phyloP scores from a whole-genome alignment of 2,329 filamentous ascomycete species.

The Orbilia quercus region DNA sequence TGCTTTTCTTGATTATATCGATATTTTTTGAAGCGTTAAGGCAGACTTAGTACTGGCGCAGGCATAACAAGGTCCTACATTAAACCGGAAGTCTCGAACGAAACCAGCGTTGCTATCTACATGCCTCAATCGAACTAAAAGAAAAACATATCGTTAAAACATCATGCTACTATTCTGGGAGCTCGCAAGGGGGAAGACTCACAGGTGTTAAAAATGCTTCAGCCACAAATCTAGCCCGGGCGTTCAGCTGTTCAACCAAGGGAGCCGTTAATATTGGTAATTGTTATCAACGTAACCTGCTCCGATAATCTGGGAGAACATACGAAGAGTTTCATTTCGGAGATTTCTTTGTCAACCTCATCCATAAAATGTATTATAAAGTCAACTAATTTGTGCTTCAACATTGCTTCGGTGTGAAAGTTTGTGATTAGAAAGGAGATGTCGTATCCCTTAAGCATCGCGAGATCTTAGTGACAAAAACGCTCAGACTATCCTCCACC shows the following conservation, averaged over 20 bases:
- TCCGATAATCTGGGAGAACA: constrained; percentile 62
- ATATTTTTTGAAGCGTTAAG: no score
- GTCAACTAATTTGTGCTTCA: constrained; percentile 98
- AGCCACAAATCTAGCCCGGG: constrained; percentile 94
- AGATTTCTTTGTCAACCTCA: constrained; percentile 99
- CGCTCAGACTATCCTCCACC: constrained; percentile 7
- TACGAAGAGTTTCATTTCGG: constrained; percentile 99
- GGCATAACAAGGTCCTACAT: neutral
- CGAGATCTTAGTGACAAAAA: constrained; percentile 2
- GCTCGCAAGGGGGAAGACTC: constrained; percentile 59
- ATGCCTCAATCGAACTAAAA: constrained; percentile 37
- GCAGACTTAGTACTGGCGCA: no score
- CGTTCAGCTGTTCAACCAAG: constrained; percentile 78
- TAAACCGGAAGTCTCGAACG: neutral
- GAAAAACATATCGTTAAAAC: neutral
- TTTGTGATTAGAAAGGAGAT: constrained; percentile 99
- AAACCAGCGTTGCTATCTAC: neutral
- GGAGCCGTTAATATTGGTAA: constrained; percentile 7
- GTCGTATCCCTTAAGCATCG: constrained; percentile 80
- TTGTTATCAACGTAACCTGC: constrained; percentile 55
- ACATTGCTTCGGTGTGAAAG: constrained; percentile 97
- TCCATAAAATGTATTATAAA: constrained; percentile 99
- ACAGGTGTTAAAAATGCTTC: constrained; percentile 98
- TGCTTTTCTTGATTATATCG: no score
- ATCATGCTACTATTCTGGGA: neutral